These are phyloP conservation scores for Pleurozium schreberi DNA, from an alignment of 225 moss, liverwort and hornwort species.

Conservation along the genomic window DNA sequence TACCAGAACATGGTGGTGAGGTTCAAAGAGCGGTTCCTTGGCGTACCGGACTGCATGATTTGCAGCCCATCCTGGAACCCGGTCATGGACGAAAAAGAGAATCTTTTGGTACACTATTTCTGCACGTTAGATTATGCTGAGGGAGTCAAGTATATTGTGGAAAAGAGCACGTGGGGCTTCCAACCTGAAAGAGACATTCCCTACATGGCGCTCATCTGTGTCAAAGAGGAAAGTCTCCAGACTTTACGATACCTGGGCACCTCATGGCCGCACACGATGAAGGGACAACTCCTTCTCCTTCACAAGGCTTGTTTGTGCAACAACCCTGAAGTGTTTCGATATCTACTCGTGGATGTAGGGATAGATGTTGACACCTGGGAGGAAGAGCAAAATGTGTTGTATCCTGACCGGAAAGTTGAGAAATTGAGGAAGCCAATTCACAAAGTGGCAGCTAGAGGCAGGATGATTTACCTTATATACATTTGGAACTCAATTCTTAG, in stretches of 20 bases:
- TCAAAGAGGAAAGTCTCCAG: background rate
- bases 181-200: background rate
- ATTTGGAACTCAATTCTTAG: too few species aligned
- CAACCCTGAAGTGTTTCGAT: background rate
- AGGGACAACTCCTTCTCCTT: background rate
- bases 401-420: too few species aligned
- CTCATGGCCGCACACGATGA: background rate
- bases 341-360: background rate
- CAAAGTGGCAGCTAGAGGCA: too few species aligned
- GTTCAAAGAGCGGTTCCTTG: background rate
- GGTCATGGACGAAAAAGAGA: slow-evolving; percentile 6
- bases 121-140: slow-evolving; percentile 10
- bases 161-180: background rate
- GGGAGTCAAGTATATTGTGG: slow-evolving; percentile 9
- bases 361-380: background rate
- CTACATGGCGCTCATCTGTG: background rate
- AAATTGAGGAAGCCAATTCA: too few species aligned
- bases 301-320: background rate
- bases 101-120: slow-evolving; percentile 8
- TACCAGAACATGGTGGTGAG: background rate
- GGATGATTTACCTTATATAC: too few species aligned
- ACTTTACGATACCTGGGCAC: background rate
- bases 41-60: background rate
- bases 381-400: too few species aligned
- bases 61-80: background rate